Evolutionary conservation across 192 early-diverging fungal species (phyloP), one percentile per base, ranked within the genome.

Genomic region (Glomus cerebriforme): DNA sequence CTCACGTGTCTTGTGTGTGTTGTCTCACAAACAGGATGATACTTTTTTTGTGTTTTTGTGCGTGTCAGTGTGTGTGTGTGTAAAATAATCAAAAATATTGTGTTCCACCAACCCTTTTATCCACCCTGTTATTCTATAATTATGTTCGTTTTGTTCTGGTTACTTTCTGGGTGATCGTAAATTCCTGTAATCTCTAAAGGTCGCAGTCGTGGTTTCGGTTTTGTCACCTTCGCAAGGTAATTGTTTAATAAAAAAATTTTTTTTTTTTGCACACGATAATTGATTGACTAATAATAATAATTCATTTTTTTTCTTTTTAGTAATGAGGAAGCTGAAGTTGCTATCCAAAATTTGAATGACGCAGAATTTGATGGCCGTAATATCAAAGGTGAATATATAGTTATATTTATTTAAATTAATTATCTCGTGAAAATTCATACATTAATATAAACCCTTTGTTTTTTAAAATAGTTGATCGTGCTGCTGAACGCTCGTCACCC

Each of bases 131-230:
- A 35, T 19, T 62, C 75, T 45, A 77, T 34, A 29, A 63, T 47
- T 76, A 76, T 76, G 49, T 76, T 64, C 75, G 73, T 79, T 60
- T 59, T 32, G 26, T 79, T 19, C 24, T 35, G 27, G 78, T 70
- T 72, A 31, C n/a, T 26, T 74, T 27, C n/a, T n/a, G n/a, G n/a
- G n/a, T n/a, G n/a, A n/a, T 67, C 32, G 26, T 67, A 22, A 12
- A 15, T 67, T 9, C 31, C 2, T 37, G 12, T 6, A 67, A 31
- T n/a, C 19, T 31, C 27, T 35, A 67, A 71, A 92, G 92, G 89
- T 69, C 91, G 92, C 81, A 93, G 92, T 75, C 90, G 92, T 75
- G 94, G 94, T 26, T 96, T 93, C 83, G 95, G 95, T 31, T 96
- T 97, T 82, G 93, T 95, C 65, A 93, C 88, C 79, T 89, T 79